Evolutionary conservation across 2,329 filamentous ascomycete genomes (phyloP).

Genomic region (Teratosphaeria destructans): DNA sequence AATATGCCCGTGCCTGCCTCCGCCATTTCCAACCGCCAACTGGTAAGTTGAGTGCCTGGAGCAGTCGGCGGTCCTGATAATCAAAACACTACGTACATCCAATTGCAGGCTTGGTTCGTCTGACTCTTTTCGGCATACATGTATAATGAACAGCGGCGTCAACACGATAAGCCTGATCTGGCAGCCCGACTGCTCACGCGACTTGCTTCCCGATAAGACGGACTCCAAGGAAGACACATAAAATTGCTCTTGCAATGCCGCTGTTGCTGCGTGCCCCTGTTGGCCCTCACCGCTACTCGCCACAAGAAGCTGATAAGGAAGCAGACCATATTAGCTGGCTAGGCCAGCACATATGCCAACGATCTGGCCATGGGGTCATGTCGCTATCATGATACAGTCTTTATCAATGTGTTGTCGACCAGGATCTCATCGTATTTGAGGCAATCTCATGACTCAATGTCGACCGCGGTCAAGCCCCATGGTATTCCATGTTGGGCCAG

Average conservation of each 20-base stretch:
- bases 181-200: not conserved
- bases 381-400: not conserved
- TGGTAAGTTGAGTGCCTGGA: too few species aligned
- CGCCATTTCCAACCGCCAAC: too few species aligned
- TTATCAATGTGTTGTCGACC: not conserved
- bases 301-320: not conserved
- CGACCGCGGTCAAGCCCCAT: not conserved
- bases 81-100: too few species aligned
- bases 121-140: too few species aligned
- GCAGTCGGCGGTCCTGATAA: too few species aligned
- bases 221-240: not conserved
- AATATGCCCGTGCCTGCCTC: too few species aligned
- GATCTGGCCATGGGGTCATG: not conserved
- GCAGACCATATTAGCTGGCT: not conserved
- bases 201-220: not conserved
- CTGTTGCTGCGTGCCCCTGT: not conserved
- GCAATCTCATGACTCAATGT: not conserved
- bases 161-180: not conserved
- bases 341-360: not conserved
- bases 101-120: too few species aligned
- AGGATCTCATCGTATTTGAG: not conserved
- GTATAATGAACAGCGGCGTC: not conserved
- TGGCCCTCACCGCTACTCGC: not conserved
- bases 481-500: not conserved
- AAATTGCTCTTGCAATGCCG: not conserved